phyloP scores from a whole-genome alignment of 225 moss, liverwort and hornwort species.

The Neckera pumila region DNA sequence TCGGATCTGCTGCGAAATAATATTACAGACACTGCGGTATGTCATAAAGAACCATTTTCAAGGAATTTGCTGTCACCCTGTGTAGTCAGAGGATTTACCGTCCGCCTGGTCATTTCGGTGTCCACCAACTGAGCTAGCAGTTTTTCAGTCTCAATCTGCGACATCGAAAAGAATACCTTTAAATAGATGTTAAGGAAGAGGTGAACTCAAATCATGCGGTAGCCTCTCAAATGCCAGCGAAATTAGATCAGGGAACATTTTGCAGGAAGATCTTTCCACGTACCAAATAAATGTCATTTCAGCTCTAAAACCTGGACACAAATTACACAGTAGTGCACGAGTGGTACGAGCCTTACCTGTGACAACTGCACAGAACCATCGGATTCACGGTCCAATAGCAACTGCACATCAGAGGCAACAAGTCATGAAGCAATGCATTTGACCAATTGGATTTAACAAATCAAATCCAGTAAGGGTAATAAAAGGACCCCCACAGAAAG shows the following conservation, averaged over 20 bases:
- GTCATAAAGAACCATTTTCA: background rate
- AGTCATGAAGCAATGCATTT: background rate
- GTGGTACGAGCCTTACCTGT: slow-evolving; percentile 39
- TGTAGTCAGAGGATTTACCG: slow-evolving; percentile 25
- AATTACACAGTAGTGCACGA: background rate
- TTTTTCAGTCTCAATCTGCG: slow-evolving; percentile 98
- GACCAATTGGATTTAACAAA: background rate
- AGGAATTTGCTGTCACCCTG: background rate
- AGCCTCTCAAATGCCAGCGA: background rate
- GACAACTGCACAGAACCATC: slow-evolving; percentile 98
- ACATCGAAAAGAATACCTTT: background rate
- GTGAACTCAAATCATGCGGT: background rate
- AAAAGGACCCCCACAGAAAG: background rate
- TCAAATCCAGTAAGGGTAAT: background rate
- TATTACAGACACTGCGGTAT: background rate
- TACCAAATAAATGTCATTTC: background rate
- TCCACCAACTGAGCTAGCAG: slow-evolving; percentile 92
- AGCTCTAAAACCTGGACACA: background rate
- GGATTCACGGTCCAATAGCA: slow-evolving; percentile 94
- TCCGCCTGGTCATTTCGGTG: slow-evolving; percentile 79
- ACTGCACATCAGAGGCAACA: slow-evolving; percentile 32
- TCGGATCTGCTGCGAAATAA: background rate
- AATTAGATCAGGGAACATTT: background rate
- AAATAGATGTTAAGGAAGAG: background rate
- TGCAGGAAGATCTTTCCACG: background rate